phyloP scores from a whole-genome alignment of 2,329 filamentous ascomycete genomes.

The Bimuria novae-zelandiae region DNA sequence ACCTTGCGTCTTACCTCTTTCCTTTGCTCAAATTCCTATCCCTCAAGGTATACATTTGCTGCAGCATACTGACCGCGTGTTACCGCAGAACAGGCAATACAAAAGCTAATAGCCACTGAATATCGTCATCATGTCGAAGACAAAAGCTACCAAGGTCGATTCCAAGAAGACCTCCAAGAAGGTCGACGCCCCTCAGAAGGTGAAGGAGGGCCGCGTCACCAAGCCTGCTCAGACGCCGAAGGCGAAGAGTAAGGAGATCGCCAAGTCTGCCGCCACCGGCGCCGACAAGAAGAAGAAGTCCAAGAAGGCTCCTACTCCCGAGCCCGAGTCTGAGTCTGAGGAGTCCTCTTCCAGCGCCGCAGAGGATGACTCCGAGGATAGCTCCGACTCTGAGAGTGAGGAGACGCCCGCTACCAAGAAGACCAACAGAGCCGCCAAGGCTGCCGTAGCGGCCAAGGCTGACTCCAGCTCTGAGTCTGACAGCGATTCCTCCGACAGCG shows the following conservation, averaged over 20 bases:
- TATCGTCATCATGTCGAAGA: conserved; percentile 44
- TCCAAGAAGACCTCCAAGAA: conserved; percentile 66
- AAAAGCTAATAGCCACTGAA: too few relatives aligned
- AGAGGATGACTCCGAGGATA: conserved; percentile 16
- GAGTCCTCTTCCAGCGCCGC: conserved; percentile 19
- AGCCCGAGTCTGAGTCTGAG: conserved; percentile 48
- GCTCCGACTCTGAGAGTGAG: conserved; percentile 33
- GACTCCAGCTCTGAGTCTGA: conserved; percentile 39
- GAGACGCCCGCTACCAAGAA: conserved; percentile 44
- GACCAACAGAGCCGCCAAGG: conserved; percentile 39
- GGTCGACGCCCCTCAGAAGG: conserved; percentile 55
- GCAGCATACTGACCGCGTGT: conserved; percentile 40
- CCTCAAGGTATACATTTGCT: conserved; percentile 6
- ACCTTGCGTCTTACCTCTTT: conserved; percentile 24
- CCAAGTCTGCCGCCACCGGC: conserved; percentile 55
- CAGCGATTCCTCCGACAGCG: conserved; percentile 25
- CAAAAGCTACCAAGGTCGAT: conserved; percentile 39
- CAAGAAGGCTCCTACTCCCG: conserved; percentile 55
- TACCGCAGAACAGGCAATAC: too few relatives aligned
- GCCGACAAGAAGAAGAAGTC: conserved; percentile 58
- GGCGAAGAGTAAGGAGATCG: conserved; percentile 68
- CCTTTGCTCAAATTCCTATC: conserved; percentile 17
- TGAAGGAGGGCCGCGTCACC: conserved; percentile 70
- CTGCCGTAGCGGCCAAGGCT: conserved; percentile 33
- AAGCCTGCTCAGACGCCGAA: conserved; percentile 70